phyloP scores from a whole-genome alignment of 345 rosid genomes.

The Adansonia digitata region DNA sequence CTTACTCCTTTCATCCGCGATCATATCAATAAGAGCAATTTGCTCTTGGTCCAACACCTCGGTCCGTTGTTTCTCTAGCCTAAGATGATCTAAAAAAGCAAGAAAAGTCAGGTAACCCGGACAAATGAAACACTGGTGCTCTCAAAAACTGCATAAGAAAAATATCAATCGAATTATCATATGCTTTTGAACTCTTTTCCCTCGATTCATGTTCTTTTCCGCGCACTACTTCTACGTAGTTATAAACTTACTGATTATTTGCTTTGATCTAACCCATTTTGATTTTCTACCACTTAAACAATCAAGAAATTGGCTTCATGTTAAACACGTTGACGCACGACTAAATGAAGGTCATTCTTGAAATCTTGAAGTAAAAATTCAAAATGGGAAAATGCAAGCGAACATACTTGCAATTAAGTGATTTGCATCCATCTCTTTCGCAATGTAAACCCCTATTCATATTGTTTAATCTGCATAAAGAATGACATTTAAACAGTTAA shows the following conservation, averaged over 20 bases:
- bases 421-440: conserved; percentile 23
- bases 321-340: neutral
- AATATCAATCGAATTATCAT: too few species aligned
- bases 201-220: too few species aligned
- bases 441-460: conserved; percentile 6
- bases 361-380: too few species aligned
- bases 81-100: too few species aligned
- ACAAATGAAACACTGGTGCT: neutral
- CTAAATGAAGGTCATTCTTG: neutral
- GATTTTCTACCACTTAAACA: neutral
- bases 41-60: too few species aligned
- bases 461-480: conserved; percentile 16
- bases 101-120: neutral
- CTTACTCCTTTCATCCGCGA: too few species aligned
- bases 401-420: conserved; percentile 30
- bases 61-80: too few species aligned
- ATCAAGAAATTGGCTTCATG: neutral
- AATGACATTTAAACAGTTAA: neutral
- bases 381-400: neutral
- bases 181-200: too few species aligned
- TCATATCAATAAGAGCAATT: too few species aligned
- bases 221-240: too few species aligned
- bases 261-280: neutral
- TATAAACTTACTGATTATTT: neutral
- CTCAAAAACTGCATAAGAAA: neutral